Conservation (phyloP, 2,329 filamentous ascomycete species). For the Coniochaeta sp. region DNA sequence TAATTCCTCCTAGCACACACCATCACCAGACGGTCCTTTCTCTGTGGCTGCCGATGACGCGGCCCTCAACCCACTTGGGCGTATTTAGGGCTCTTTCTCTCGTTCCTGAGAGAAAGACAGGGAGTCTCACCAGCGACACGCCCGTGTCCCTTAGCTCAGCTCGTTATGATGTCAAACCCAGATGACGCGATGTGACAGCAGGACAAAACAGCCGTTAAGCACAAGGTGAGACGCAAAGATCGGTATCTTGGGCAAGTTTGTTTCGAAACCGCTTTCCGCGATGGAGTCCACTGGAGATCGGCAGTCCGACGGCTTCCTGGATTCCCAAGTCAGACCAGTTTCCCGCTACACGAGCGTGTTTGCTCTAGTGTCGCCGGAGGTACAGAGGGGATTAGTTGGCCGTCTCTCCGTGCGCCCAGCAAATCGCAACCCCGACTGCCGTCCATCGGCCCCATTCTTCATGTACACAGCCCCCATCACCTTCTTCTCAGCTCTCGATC, state of each 20-base stretch:
- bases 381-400: not conserved
- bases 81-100: not conserved
- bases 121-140: not conserved
- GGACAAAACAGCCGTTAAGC: not conserved
- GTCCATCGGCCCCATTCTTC: not conserved
- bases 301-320: not conserved
- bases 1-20: slow-evolving; percentile 2
- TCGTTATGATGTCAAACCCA: not conserved
- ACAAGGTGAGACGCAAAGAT: not conserved
- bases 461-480: not conserved
- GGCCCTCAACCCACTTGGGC: slow-evolving; percentile 5
- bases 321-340: not conserved
- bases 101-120: not conserved
- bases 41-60: slow-evolving; percentile 16
- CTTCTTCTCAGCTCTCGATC: not conserved
- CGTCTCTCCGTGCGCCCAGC: not conserved
- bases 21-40: slow-evolving; percentile 7
- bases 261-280: not conserved
- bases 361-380: not conserved
- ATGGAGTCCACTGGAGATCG: not conserved
- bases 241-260: not conserved
- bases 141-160: not conserved
- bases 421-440: not conserved
- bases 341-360: not conserved
- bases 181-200: no score